These are phyloP conservation scores for Bipolaris bicolor DNA, from an alignment of 2,329 filamentous ascomycete species.

Conservation along the genomic window DNA sequence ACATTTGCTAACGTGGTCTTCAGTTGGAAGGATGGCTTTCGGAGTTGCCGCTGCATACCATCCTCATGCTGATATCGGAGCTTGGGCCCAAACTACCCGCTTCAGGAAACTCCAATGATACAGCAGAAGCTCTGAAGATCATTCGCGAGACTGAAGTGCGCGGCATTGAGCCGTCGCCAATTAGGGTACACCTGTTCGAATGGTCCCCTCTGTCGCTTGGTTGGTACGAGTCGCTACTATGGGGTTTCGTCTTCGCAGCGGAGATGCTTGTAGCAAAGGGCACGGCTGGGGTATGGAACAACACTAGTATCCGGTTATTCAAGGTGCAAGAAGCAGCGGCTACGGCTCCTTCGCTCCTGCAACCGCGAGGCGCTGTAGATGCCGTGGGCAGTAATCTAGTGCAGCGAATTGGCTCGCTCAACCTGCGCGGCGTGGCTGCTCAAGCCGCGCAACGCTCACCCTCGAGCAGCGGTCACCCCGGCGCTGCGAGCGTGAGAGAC, in stretches of 20 bases:
- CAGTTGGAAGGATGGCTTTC: slow-evolving; percentile 93
- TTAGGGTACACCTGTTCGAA: slow-evolving; percentile 87
- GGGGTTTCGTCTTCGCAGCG: slow-evolving; percentile 88
- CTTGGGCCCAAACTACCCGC: slow-evolving; percentile 59
- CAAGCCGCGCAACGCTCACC: slow-evolving; percentile 27
- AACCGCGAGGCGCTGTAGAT: slow-evolving; percentile 88
- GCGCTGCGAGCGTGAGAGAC: slow-evolving; percentile 41
- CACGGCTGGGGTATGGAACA: slow-evolving; percentile 92
- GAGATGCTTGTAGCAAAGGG: slow-evolving; percentile 89
- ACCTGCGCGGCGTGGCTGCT: slow-evolving; percentile 60
- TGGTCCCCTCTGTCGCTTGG: slow-evolving; percentile 90
- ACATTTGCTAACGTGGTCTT: slow-evolving; percentile 25
- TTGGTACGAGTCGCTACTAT: slow-evolving; percentile 95
- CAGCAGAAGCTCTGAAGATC: slow-evolving; percentile 52
- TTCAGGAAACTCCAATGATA: slow-evolving; percentile 50
- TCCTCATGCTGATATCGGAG: slow-evolving; percentile 74
- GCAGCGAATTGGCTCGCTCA: slow-evolving; percentile 81
- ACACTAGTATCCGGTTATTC: slow-evolving; percentile 86
- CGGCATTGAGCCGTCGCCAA: slow-evolving; percentile 74
- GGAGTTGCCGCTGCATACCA: slow-evolving; percentile 85
- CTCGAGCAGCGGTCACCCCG: slow-evolving; percentile 27
- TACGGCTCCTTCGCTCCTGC: slow-evolving; percentile 79
- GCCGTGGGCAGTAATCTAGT: slow-evolving; percentile 91
- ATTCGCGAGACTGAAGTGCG: slow-evolving; percentile 69
- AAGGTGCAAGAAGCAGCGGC: slow-evolving; percentile 84